These are phyloP conservation scores for Ramaria sp. DNA, from an alignment of 768 basidiomycete species.

Conservation along the genomic window DNA sequence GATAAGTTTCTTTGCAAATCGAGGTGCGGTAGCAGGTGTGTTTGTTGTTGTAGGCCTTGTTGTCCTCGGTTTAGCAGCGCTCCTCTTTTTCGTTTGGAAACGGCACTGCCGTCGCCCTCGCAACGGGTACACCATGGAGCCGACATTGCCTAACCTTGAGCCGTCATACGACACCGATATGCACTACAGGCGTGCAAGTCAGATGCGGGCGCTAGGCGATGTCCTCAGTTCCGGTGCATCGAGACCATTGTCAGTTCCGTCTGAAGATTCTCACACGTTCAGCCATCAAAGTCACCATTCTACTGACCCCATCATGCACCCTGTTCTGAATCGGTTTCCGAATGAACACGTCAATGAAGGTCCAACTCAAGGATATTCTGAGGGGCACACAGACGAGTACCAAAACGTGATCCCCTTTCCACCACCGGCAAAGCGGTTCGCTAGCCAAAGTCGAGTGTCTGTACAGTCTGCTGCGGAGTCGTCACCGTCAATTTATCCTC, in stretches of 20 bases:
- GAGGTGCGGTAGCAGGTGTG: constrained; percentile 4
- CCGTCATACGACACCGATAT: background rate
- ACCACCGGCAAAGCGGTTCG: background rate
- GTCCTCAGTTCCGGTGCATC: constrained; percentile 7
- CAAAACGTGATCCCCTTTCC: background rate
- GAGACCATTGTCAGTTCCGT: background rate
- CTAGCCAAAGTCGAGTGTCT: background rate
- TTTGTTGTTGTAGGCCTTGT: constrained; percentile 2
- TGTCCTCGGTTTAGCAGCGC: background rate
- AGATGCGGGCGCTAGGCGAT: background rate
- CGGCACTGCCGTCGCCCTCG: background rate
- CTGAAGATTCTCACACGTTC: background rate
- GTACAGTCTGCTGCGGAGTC: constrained; percentile 29
- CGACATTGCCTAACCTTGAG: background rate
- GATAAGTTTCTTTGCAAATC: constrained; percentile 1
- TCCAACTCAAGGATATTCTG: background rate
- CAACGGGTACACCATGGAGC: background rate
- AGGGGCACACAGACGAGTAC: background rate
- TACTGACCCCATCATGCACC: background rate
- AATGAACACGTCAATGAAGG: background rate
- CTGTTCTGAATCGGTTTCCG: background rate
- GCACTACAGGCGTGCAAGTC: constrained; percentile 7
- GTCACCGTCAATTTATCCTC: constrained; percentile 41
- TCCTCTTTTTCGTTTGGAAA: background rate
- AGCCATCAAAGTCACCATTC: constrained; percentile 1